Base-by-base conservation (phyloP, 192 early-diverging fungal genomes). In the Rhizoclosmatium sp. region DNA sequence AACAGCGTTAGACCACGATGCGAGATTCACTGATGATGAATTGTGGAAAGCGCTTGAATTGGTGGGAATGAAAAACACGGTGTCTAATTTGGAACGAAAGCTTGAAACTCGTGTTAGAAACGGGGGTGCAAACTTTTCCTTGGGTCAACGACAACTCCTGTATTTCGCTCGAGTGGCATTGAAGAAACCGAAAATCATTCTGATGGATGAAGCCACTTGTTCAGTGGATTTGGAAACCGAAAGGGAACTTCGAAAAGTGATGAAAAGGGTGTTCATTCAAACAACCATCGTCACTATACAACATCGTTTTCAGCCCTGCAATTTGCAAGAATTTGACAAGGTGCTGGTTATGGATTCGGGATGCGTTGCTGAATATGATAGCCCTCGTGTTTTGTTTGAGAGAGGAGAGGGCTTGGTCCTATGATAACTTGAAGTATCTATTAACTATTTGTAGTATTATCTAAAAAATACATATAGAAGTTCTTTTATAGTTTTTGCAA, bases 81-180 rank as follows among this genome's bases (percentile, higher is more conserved):
- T 98, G 31, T 75, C 82, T n/a, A 59, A 47, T 71, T 89, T 74
- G 76, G 87, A 39, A 85, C 88, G 54, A 79, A 88, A 90, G 58
- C 85, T 97, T 45, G 92, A 93, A 19, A 85, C 92, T 5, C 82
- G 82, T 47, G 91, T 98, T 3, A 47, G 78, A 12, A 84, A 96
- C 82, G 93, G 94, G 74, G 86, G 85, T 1, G n/a, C 9, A 7
- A 95, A 95, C 80, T 89, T 92, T 70, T 91, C 87, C 42, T 87
- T 93, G 64, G 95, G 95, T 39, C 93, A 96, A 80, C 90, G 94
- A 5, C 94, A 96, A 65, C 81, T 85, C 19, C 54, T 85, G 4
- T 79, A 47, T 54, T 78, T 85, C 7, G 85, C 82, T 23, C 73
- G 81, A 10, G 76, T 80, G 0, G 4, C 84, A 12, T 68, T 85